These are phyloP conservation scores for Arthrobotrys conoides DNA, from an alignment of 2,329 filamentous ascomycete genomes.

Conservation along the genomic window DNA sequence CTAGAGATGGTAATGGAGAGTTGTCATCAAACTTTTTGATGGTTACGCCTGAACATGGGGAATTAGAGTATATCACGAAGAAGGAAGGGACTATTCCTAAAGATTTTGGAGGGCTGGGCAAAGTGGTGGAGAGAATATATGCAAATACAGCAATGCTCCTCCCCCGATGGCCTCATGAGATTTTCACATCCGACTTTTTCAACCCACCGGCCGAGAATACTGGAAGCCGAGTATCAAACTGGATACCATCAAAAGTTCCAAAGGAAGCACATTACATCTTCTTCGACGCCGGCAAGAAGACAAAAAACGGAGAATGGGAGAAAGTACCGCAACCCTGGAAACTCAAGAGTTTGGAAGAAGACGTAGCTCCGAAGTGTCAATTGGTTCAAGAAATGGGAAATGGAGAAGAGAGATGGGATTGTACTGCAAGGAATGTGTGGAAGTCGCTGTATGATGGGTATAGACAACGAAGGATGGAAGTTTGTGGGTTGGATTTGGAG, in stretches of 20 bases:
- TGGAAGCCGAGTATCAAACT: conserved; percentile 1
- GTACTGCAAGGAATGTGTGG: conserved; percentile 66
- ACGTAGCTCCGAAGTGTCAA: conserved; percentile 56
- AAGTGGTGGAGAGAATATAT: conserved; percentile 54
- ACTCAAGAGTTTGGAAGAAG: conserved; percentile 58
- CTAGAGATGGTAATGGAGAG: neutral
- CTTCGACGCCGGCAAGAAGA: conserved; percentile 34
- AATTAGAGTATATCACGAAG: conserved; percentile 40
- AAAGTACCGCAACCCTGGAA: conserved; percentile 55
- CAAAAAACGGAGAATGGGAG: conserved; percentile 2
- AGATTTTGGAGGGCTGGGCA: conserved; percentile 2
- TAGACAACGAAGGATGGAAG: conserved; percentile 70
- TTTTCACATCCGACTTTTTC: conserved; percentile 61
- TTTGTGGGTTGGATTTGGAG: conserved; percentile 72
- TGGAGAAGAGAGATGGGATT: conserved; percentile 30
- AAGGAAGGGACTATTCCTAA: neutral
- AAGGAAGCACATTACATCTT: conserved; percentile 42
- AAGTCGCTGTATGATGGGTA: conserved; percentile 70
- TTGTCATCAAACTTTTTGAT: conserved; percentile 58
- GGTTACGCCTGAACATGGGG: conserved; percentile 54
- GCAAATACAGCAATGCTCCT: conserved; percentile 56
- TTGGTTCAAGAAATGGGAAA: neutral
- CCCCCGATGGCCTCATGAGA: conserved; percentile 61
- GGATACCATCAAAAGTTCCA: conserved; percentile 12
- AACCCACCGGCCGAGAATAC: neutral